A percentile compares a stretch with the other conserved stretches of the same genome.
phyloP scores from a whole-genome alignment of 2,329 filamentous ascomycete species.

The Neonectria coccinea region DNA sequence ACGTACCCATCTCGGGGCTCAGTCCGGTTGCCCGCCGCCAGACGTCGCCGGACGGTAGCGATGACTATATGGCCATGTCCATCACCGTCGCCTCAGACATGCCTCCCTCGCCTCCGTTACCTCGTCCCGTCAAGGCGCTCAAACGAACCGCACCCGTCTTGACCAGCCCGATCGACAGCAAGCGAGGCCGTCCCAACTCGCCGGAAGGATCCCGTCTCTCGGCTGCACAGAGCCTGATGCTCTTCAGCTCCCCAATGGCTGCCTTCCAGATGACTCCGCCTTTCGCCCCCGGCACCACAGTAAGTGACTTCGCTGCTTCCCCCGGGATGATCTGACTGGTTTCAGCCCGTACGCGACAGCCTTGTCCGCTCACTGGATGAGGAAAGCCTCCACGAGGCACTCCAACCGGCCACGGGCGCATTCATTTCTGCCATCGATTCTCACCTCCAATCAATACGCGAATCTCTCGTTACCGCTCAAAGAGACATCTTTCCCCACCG shows the following conservation, averaged over 20 bases:
- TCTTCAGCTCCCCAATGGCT: slow-evolving; percentile 46
- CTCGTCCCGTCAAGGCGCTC: slow-evolving; percentile 39
- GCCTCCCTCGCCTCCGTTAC: slow-evolving; percentile 41
- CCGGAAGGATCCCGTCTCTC: slow-evolving; percentile 46
- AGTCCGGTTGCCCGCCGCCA: slow-evolving; percentile 33
- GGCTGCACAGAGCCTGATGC: slow-evolving; percentile 46
- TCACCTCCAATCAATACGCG: slow-evolving; percentile 40
- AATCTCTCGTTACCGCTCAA: slow-evolving; percentile 39
- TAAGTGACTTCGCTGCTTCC: slow-evolving; percentile 20
- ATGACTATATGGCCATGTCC: slow-evolving; percentile 43
- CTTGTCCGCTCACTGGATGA: slow-evolving; percentile 38
- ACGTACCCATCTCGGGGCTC: slow-evolving; percentile 37
- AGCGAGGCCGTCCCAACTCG: slow-evolving; percentile 42
- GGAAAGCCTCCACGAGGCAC: slow-evolving; percentile 38
- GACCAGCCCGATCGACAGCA: slow-evolving; percentile 35
- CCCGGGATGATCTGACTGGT: background rate
- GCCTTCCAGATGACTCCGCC: slow-evolving; percentile 45
- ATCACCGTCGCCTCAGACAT: slow-evolving; percentile 45
- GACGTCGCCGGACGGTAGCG: slow-evolving; percentile 41
- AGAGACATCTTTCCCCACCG: slow-evolving; percentile 47
- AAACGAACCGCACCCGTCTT: slow-evolving; percentile 39
- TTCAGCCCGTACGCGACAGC: slow-evolving; percentile 28
- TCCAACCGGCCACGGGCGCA: slow-evolving; percentile 38
- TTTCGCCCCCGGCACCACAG: slow-evolving; percentile 32
- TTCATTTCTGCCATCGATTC: slow-evolving; percentile 41